Evolutionary conservation across 805 yeast species (phyloP), one percentile per base, ranked within the genome.

Genomic region (Candida sithepensis): DNA sequence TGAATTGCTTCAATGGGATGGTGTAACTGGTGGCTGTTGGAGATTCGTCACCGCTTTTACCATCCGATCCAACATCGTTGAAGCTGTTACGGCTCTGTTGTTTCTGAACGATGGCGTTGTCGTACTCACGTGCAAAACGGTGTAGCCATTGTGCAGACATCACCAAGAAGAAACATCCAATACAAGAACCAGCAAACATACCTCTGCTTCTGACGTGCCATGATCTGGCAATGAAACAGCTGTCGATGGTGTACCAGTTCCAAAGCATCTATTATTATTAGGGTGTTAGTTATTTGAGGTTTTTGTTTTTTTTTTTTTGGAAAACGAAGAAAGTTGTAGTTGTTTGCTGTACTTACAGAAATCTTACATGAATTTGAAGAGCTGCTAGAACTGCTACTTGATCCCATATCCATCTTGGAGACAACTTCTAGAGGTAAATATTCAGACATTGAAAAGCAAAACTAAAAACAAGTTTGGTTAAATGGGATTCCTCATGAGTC

Each of bases 111-210:
- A 74, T 60, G 19, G 75, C 73, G 13, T 61, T 56, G 53, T 75
- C 80, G 44, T 72, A 75, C 56, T 81, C 86, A 22, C 82, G 68
- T 34, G 75, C 68, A 32, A 77, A 61, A 33, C 88, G 68, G 53
- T 79, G 78, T 43, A 81, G 63, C 78, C 82, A 75, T 57, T 81
- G 82, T 9, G 81, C 70, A 10, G 77, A 75, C 43, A 82, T 61
- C 2, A 80, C 83, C 58, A 84, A 66, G 24, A 78, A 66, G 59
- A 82, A 77, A 9, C 81, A 78, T n/a, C 88, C 88, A 26, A 84
- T 70, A 65, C 89, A 84, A 0, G 86, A 73, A n/a, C 88, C 88
- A 3, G 86, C 88, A 67, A 84, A 84, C 65, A 73, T 80, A 1
- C 83, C 84, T 46, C 68, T 69, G 2, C 81, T 68, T 14, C 64